Percentiles rank a stretch among this genome's conserved stretches.
Evolutionary conservation across 164 flowering plant genomes (phyloP).

Genomic region (Umbilicus rupestris): DNA sequence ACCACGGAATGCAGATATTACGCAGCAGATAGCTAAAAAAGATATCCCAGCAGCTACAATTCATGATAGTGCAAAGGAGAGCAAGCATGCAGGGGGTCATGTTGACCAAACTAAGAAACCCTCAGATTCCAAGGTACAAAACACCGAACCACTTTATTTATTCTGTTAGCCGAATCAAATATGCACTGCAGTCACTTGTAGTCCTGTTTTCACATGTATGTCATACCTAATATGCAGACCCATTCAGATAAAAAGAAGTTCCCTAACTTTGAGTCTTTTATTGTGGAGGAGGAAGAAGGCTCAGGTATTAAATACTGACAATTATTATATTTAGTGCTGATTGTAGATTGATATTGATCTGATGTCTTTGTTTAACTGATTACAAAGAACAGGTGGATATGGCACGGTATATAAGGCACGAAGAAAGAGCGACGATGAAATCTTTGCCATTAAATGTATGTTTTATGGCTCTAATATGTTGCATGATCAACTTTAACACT

Average conservation of each 20-base stretch:
- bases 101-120: not conserved
- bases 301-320: constrained; percentile 31
- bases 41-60: not conserved
- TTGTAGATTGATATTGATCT: not conserved
- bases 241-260: not conserved
- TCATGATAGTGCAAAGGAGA: not conserved
- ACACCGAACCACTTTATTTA: not conserved
- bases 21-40: not conserved
- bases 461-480: not conserved
- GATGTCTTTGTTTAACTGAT: constrained; percentile 6
- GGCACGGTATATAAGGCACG: constrained; percentile 52
- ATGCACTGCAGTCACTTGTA: not conserved
- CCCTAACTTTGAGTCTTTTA: constrained; percentile 13
- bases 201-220: not conserved
- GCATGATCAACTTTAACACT: not conserved
- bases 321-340: not conserved
- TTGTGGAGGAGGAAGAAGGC: constrained; percentile 76
- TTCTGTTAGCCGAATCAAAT: not conserved
- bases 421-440: constrained; percentile 34
- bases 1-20: not conserved
- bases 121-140: not conserved
- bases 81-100: not conserved
- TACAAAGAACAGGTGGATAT: constrained; percentile 44
- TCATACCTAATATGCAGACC: not conserved
- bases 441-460: constrained; percentile 51